Percentiles rank a stretch among this genome's conserved stretches.
phyloP scores from a whole-genome alignment of 371 early-diverging fungal genomes.

The Mucor mucedo region DNA sequence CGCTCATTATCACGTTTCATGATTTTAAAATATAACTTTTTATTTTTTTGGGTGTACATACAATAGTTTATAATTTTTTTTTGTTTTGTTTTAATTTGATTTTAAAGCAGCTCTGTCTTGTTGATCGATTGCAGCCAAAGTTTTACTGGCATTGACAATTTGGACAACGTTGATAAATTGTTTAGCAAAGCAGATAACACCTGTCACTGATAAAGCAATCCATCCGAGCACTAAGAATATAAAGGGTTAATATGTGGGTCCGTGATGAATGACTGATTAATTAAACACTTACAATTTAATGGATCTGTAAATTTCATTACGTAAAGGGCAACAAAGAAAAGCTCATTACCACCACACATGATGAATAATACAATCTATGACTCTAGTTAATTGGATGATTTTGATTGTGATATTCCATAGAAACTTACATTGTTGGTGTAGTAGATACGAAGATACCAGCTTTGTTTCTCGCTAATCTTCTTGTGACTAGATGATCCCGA shows the following conservation, averaged over 20 bases:
- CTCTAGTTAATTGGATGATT: background rate
- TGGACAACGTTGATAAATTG: slow-evolving; percentile 92
- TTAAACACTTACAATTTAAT: slow-evolving; percentile 32
- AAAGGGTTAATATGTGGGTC: background rate
- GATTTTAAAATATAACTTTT: background rate
- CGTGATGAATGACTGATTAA: background rate
- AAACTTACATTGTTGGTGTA: slow-evolving; percentile 83
- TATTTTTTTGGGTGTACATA: slow-evolving; percentile 8
- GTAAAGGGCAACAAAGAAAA: slow-evolving; percentile 88
- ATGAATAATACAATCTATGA: slow-evolving; percentile 80
- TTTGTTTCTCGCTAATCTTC: slow-evolving; percentile 69
- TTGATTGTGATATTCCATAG: background rate
- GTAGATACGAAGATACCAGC: slow-evolving; percentile 84
- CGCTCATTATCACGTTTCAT: no score
- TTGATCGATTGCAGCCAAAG: slow-evolving; percentile 76
- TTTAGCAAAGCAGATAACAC: slow-evolving; percentile 83
- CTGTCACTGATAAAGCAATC: slow-evolving; percentile 56
- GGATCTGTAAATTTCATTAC: slow-evolving; percentile 53
- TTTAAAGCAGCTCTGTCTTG: slow-evolving; percentile 49
- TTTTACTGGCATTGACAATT: slow-evolving; percentile 83
- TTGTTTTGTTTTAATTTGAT: background rate
- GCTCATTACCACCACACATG: slow-evolving; percentile 91
- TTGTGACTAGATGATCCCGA: slow-evolving; percentile 93
- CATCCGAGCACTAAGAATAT: slow-evolving; percentile 31
- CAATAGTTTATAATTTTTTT: slow-evolving; percentile 14